Percentiles rank a stretch among this genome's conserved stretches.
phyloP scores from a whole-genome alignment of 164 flowering plant genomes.

The Malania oleifera region DNA sequence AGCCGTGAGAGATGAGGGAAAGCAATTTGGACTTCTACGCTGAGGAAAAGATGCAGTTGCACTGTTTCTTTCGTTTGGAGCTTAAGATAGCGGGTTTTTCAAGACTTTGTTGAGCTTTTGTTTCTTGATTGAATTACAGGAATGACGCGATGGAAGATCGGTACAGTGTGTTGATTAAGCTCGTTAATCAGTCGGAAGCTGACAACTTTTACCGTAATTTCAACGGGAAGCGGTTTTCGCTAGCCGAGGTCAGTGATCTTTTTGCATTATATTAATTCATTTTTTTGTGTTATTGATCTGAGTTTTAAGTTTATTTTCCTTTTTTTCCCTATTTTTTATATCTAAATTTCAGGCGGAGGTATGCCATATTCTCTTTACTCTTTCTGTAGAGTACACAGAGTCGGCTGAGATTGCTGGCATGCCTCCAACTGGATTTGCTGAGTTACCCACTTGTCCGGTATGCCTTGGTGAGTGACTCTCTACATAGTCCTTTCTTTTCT shows the following conservation, averaged over 20 bases:
- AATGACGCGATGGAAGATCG: constrained; percentile 89
- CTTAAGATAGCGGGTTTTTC: neutral
- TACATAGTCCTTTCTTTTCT: neutral
- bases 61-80: neutral
- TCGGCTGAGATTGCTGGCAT: constrained; percentile 48
- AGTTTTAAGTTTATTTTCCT: neutral
- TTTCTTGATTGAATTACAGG: constrained; percentile 30
- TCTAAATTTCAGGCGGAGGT: constrained; percentile 63
- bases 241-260: constrained; percentile 46
- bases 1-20: neutral
- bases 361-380: constrained; percentile 66
- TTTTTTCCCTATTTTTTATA: neutral
- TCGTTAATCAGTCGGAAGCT: constrained; percentile 46
- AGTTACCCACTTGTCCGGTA: constrained; percentile 86
- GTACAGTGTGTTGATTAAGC: constrained; percentile 65
- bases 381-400: constrained; percentile 59
- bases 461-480: constrained; percentile 67
- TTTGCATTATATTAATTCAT: neutral
- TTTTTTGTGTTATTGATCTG: neutral
- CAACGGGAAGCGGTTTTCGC: constrained; percentile 65
- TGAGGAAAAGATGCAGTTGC: neutral
- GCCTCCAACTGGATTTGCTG: constrained; percentile 68
- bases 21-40: neutral
- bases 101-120: neutral
- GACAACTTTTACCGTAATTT: constrained; percentile 49